Evolutionary conservation across 2,329 filamentous ascomycete genomes (phyloP), one percentile per base, ranked within the genome.

Genomic region (Talaromyces sp.): DNA sequence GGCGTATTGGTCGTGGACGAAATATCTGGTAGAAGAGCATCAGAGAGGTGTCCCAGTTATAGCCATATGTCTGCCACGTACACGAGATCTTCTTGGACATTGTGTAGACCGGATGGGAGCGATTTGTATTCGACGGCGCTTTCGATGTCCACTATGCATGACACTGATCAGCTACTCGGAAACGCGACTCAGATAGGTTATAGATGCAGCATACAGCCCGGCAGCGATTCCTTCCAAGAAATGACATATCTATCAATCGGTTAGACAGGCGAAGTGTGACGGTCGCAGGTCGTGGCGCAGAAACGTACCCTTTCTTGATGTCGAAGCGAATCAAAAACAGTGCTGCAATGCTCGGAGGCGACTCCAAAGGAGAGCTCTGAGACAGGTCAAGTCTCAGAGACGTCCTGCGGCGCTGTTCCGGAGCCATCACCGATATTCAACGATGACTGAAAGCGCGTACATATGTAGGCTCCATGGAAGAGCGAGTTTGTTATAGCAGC

Each of bases 71-170:
- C 27, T 21, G 8, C 21, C 24, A 64, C 72, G 57, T 77, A 84
- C 75, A 89, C 81, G 56, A 97, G 81, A 74, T 99, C 94, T 65
- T 92, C 86, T 32, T 88, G 81, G 21, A 97, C 91, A 60, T 91
- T 89, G 76, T 99, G 94, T 55, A 97, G 77, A 26, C 94, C 94
- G 0, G 93, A 97, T 2, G 94, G 94, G 53, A 99, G 83, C 63
- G 91, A 95, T 77, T 97, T 97, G 83, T 92, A 99, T 77, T 99
- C 94, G 69, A 97, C 91, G 26, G 89, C 86, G 59, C 91, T 91
- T 67, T 96, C 90, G 54, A 97, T 83, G 53, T 81, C 74, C 46
- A 85, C 81, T 83, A 60, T 61, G 53, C 57, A 56, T 26, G 27
- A 26, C 48, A 55, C 41, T 21, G 56, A 64, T 68, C 54, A 72